Base-by-base conservation (phyloP, 2,329 filamentous ascomycete species). In the Colletotrichum paranaense region DNA sequence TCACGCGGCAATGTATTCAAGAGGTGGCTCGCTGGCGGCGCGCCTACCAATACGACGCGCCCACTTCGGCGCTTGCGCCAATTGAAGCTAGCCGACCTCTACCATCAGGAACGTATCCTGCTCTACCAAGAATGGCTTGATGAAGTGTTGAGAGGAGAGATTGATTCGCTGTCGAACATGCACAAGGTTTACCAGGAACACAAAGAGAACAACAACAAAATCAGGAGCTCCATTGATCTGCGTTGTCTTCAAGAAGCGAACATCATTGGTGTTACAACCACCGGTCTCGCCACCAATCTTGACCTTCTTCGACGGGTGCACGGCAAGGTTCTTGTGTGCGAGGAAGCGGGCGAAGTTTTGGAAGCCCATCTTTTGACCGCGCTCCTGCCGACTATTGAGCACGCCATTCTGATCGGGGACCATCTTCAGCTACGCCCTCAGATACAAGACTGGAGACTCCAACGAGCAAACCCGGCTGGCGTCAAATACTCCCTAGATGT, bases 291-390 rank as follows among this genome's bases (percentile, higher is more conserved):
- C 0, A 81, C 82, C 24, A 86, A 89, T 19, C 79, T 90, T 0
- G 79, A 84, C 0, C 75, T 88, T 1, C 81, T 93, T 0, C 83
- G 85, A 8, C 83, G 84, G 8, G 72, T 92, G 1, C 77, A 81
- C 7, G 82, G 83, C 38, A 92, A 92, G 73, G 86, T 92, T 0
- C 79, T 94, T 19, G 78, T 94, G 1, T 92, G 89, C 42, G 92
- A 94, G 78, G 92, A 94, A 77, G 92, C 92, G 1, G 92, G 88
- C 0, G 92, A 94, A 74, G 89, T 94, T 0, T 82, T 93, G 38
- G 92, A 94, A 78, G 84, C 89, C 0, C 91, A 93, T 72, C 82
- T 89, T 3, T 78, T 93, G 1, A 89, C 89, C 0, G 86, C 91
- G 0, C 78, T 93, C 4, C 81, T 92, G 0, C 90, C 91, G 0